These are phyloP conservation scores for Chamaecyparis obtusa DNA, from an alignment of 75 land plant genomes.

Conservation along the genomic window DNA sequence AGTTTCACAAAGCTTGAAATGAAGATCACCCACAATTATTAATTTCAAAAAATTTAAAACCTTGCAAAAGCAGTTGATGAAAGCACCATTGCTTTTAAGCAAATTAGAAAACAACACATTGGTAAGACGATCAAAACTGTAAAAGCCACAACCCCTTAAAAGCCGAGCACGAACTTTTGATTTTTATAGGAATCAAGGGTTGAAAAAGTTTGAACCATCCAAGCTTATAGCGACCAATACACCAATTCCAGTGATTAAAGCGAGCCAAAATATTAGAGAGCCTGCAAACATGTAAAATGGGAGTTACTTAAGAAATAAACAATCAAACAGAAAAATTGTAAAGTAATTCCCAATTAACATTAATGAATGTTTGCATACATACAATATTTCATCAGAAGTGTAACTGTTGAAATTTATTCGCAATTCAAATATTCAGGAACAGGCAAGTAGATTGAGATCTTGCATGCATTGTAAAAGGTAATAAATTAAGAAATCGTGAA, in stretches of 20 bases:
- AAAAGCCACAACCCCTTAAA: neutral
- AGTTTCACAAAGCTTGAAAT: neutral
- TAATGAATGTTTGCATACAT: neutral
- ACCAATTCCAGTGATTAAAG: slow-evolving; percentile 54
- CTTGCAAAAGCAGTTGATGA: neutral
- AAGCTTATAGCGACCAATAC: slow-evolving; percentile 70
- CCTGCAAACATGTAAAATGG: slow-evolving; percentile 11
- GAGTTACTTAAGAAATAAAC: neutral
- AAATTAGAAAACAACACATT: neutral
- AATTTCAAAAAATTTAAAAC: neutral
- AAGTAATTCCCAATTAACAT: neutral
- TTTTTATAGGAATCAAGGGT: slow-evolving; percentile 54
- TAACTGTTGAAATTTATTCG: neutral
- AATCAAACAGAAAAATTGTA: neutral
- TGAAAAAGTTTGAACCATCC: slow-evolving; percentile 76
- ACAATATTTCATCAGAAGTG: neutral
- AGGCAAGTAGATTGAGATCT: neutral
- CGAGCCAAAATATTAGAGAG: slow-evolving; percentile 68
- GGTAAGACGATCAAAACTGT: neutral
- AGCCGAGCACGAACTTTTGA: neutral
- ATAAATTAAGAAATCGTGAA: neutral
- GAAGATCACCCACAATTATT: neutral
- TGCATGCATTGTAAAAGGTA: neutral
- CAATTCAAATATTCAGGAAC: neutral
- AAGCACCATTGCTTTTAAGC: neutral